phyloP scores from a whole-genome alignment of 169 alveolate genomes.

The Plasmodium knowlesi region DNA sequence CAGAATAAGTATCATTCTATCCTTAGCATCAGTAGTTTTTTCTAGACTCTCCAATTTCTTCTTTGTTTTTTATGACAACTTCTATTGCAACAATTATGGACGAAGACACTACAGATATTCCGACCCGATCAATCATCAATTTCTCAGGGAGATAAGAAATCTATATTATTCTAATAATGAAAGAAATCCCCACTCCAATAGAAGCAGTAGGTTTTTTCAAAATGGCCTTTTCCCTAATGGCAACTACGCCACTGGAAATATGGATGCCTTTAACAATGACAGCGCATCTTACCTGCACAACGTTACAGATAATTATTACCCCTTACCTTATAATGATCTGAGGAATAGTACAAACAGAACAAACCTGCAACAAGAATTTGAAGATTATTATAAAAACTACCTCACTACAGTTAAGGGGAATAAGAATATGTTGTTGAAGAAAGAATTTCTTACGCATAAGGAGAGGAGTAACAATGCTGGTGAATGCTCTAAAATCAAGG shows the following conservation, averaged over 20 bases:
- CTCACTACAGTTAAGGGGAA: constrained; percentile 5
- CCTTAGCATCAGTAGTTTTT: constrained; percentile 46
- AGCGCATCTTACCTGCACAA: not conserved
- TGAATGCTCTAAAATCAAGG: not conserved
- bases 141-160: constrained; percentile 31
- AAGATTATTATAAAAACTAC: constrained; percentile 65
- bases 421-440: constrained; percentile 15
- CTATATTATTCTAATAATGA: constrained; percentile 19
- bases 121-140: constrained; percentile 25
- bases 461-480: not conserved
- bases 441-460: not conserved
- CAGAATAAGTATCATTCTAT: constrained; percentile 53
- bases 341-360: not conserved
- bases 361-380: constrained; percentile 62
- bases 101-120: constrained; percentile 35
- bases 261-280: not conserved
- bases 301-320: constrained; percentile 7
- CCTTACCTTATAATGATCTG: constrained; percentile 16
- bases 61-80: constrained; percentile 53
- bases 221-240: not conserved
- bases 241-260: not conserved
- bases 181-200: not conserved
- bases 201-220: not conserved
- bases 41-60: constrained; percentile 45
- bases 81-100: constrained; percentile 44